Conservation (phyloP, 2,329 filamentous ascomycete species). For the Zymoseptoria pseudotritici region DNA sequence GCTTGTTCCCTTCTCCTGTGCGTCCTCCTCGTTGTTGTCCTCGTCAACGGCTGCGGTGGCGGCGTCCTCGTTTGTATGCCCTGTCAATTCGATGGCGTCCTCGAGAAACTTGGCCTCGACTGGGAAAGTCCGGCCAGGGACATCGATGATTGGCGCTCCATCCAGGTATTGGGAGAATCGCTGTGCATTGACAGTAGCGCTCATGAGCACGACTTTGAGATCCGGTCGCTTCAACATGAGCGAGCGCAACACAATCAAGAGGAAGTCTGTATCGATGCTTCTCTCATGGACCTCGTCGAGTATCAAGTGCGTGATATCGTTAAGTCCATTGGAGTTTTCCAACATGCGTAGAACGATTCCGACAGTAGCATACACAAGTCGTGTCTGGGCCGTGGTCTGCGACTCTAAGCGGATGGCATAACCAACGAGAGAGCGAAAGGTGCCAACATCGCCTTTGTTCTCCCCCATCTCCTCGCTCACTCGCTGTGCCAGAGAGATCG, state of each 20-base stretch:
- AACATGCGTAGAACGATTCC: conserved; percentile 98
- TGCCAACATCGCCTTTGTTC: conserved; percentile 71
- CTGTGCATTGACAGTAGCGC: conserved; percentile 88
- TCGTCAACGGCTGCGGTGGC: conserved; percentile 42
- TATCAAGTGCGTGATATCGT: conserved; percentile 85
- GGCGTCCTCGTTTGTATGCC: conserved; percentile 60
- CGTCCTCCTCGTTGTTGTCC: conserved; percentile 36
- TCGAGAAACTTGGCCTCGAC: conserved; percentile 84
- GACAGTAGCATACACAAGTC: conserved; percentile 79
- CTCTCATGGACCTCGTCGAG: conserved; percentile 98
- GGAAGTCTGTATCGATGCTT: conserved; percentile 92
- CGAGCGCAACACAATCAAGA: conserved; percentile 84
- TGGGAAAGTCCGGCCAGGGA: conserved; percentile 89
- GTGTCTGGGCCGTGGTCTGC: conserved; percentile 72
- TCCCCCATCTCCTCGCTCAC: conserved; percentile 95
- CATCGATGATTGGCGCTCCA: conserved; percentile 76
- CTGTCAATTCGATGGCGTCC: conserved; percentile 82
- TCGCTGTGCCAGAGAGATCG: conserved; percentile 83
- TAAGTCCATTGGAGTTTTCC: conserved; percentile 76
- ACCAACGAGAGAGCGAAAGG: conserved; percentile 73
- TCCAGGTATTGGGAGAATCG: conserved; percentile 84
- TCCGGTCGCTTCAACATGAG: conserved; percentile 69
- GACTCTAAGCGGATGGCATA: conserved; percentile 92
- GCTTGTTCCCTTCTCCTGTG: conserved; percentile 39
- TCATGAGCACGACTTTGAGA: conserved; percentile 93